These are phyloP conservation scores for Eragrostis curvula DNA, from an alignment of 176 grass and related monocot species.

Conservation along the genomic window DNA sequence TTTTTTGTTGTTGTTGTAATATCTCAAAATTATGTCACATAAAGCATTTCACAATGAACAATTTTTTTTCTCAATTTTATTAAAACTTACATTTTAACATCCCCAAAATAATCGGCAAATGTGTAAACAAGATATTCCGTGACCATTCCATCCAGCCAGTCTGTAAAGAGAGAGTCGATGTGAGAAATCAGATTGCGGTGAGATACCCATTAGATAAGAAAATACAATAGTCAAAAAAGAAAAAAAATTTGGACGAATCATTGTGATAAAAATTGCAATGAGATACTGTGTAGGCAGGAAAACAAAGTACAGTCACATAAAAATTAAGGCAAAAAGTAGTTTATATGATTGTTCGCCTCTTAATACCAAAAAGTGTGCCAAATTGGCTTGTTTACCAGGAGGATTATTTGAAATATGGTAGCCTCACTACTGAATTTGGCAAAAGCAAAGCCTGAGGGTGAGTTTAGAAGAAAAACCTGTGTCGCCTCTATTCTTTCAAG, in stretches of 20 bases:
- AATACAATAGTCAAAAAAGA: background rate
- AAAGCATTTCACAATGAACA: background rate
- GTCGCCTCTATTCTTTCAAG: no score
- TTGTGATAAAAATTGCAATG: slow-evolving; percentile 34
- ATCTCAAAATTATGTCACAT: background rate
- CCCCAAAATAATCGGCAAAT: slow-evolving; percentile 93
- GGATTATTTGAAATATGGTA: background rate
- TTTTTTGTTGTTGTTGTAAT: no score
- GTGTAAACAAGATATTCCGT: slow-evolving; percentile 94
- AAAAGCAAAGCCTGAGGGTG: background rate
- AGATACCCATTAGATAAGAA: background rate
- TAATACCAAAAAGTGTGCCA: slow-evolving; percentile 8
- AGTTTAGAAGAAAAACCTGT: no score
- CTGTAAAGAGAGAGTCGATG: slow-evolving; percentile 46
- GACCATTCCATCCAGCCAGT: slow-evolving; percentile 84
- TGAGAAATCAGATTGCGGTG: slow-evolving; percentile 36
- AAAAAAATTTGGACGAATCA: background rate
- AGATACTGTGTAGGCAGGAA: no score
- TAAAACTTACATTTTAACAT: slow-evolving; percentile 92
- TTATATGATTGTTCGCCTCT: slow-evolving; percentile 1
- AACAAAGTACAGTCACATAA: no score
- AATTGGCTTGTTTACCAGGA: background rate
- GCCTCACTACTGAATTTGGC: background rate
- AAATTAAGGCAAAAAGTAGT: no score
- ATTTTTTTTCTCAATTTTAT: background rate